Conservation (phyloP, 805 yeast genomes). For the Wickerhamomyces mucosus region DNA sequence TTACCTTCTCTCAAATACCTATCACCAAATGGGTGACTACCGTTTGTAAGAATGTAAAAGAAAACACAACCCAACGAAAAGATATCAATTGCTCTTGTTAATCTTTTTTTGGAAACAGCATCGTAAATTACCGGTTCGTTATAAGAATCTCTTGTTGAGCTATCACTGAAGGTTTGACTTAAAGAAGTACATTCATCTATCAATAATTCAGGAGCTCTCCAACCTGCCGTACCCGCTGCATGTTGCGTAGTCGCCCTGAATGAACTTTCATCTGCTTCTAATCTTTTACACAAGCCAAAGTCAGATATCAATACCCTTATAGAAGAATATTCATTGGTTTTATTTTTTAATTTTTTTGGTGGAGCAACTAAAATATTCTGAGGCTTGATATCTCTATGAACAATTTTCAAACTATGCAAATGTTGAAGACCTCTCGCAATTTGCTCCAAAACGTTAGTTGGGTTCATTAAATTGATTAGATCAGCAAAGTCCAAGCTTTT, state of each 20-base stretch:
- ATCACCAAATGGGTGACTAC: conserved; percentile 94
- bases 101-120: conserved; percentile 39
- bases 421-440: conserved; percentile 80
- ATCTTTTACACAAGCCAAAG: conserved; percentile 88
- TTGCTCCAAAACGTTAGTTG: conserved; percentile 55
- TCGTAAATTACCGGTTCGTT: conserved; percentile 29
- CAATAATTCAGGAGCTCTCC: conserved; percentile 94
- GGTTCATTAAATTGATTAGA: conserved; percentile 33
- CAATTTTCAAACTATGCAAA: conserved; percentile 81
- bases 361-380: conserved; percentile 84
- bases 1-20: conserved; percentile 81
- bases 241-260: conserved; percentile 87
- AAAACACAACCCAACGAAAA: conserved; percentile 94
- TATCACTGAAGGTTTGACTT: conserved; percentile 13
- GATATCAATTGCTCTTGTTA: conserved; percentile 86
- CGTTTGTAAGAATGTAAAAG: conserved; percentile 73
- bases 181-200: conserved; percentile 25
- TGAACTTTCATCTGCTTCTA: conserved; percentile 88
- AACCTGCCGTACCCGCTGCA: conserved; percentile 95
- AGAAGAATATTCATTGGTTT: conserved; percentile 26
- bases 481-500: conserved; percentile 28
- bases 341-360: conserved; percentile 34
- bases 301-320: conserved; percentile 81
- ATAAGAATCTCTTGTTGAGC: conserved; percentile 14
- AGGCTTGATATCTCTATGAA: conserved; percentile 91